A percentile compares a stretch with the other conserved stretches of the same genome.
Conservation (phyloP, 108 stramenopile species). For the Cyclotella distinguenda region DNA sequence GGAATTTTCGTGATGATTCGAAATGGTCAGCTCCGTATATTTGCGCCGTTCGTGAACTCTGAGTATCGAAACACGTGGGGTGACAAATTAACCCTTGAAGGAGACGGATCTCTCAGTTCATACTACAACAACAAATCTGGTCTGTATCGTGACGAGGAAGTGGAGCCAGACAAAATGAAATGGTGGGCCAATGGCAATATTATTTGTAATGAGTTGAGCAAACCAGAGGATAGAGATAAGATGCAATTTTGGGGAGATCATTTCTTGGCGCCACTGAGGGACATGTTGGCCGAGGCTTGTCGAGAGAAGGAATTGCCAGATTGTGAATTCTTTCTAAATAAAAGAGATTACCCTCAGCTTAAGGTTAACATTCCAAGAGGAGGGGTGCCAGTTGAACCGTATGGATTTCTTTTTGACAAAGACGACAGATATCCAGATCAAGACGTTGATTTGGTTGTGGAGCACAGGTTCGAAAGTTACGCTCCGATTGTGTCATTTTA, state of each 20-base stretch:
- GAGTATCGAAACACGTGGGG: slow-evolving; percentile 92
- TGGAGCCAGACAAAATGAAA: slow-evolving; percentile 81
- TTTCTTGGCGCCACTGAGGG: slow-evolving; percentile 91
- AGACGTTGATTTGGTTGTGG: slow-evolving; percentile 85
- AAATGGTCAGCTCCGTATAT: slow-evolving; percentile 85
- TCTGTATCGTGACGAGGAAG: slow-evolving; percentile 87
- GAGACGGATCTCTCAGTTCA: slow-evolving; percentile 72
- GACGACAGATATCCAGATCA: slow-evolving; percentile 94
- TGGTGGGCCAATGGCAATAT: slow-evolving; percentile 99
- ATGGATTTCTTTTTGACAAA: slow-evolving; percentile 98
- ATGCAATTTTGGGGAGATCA: slow-evolving; percentile 97
- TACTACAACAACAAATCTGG: slow-evolving; percentile 88
- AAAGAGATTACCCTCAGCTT: slow-evolving; percentile 99
- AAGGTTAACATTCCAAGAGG: slow-evolving; percentile 87
- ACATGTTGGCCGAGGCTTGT: slow-evolving; percentile 96
- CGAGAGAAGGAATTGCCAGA: slow-evolving; percentile 87
- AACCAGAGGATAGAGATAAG: slow-evolving; percentile 68
- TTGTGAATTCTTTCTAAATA: slow-evolving; percentile 99
- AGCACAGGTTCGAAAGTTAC: slow-evolving; percentile 84
- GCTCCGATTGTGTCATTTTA: slow-evolving; percentile 98
- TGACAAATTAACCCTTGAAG: slow-evolving; percentile 71
- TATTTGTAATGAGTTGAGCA: slow-evolving; percentile 96
- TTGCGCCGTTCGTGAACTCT: slow-evolving; percentile 92
- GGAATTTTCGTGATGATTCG: slow-evolving; percentile 98
- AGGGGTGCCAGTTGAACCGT: slow-evolving; percentile 93